Percentiles rank a stretch among this genome's conserved stretches.
phyloP scores from a whole-genome alignment of 2,329 filamentous ascomycete genomes.

The Hypoxylon sp. region DNA sequence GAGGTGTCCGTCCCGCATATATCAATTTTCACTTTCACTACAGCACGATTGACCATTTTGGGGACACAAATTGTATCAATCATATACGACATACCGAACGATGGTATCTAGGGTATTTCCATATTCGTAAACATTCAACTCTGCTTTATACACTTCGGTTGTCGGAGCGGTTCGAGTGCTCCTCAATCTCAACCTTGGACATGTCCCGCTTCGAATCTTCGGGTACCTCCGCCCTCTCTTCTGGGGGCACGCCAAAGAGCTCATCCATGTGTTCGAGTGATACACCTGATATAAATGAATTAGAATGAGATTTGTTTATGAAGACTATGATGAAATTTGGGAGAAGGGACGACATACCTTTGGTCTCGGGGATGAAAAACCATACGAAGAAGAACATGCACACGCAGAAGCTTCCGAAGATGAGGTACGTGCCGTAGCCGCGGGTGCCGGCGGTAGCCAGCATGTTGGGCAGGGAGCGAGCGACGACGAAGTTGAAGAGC shows the following conservation, averaged over 20 bases:
- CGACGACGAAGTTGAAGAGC: conserved; percentile 72
- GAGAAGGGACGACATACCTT: conserved; percentile 37
- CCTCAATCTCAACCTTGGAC: conserved; percentile 35
- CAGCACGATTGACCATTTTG: too few relatives aligned
- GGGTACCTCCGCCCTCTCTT: conserved; percentile 20
- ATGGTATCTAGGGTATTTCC: background rate
- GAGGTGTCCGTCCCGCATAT: too few relatives aligned
- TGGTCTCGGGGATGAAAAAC: conserved; percentile 60
- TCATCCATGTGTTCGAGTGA: conserved; percentile 68
- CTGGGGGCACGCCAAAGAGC: conserved; percentile 55
- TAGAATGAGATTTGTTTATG: background rate
- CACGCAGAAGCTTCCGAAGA: conserved; percentile 69
- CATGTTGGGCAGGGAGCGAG: conserved; percentile 70
- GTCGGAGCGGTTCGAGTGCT: conserved; percentile 26
- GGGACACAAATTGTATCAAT: too few relatives aligned
- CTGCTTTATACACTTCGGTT: conserved; percentile 23
- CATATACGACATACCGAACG: background rate
- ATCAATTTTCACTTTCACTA: too few relatives aligned
- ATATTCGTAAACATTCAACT: background rate
- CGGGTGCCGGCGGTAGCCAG: conserved; percentile 54
- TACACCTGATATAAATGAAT: conserved; percentile 57
- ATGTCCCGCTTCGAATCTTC: conserved; percentile 31
- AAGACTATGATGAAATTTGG: background rate
- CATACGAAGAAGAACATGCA: conserved; percentile 67
- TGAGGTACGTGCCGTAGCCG: conserved; percentile 64